phyloP scores from a whole-genome alignment of 2,329 filamentous ascomycete species.

The Penicillium digitatum region DNA sequence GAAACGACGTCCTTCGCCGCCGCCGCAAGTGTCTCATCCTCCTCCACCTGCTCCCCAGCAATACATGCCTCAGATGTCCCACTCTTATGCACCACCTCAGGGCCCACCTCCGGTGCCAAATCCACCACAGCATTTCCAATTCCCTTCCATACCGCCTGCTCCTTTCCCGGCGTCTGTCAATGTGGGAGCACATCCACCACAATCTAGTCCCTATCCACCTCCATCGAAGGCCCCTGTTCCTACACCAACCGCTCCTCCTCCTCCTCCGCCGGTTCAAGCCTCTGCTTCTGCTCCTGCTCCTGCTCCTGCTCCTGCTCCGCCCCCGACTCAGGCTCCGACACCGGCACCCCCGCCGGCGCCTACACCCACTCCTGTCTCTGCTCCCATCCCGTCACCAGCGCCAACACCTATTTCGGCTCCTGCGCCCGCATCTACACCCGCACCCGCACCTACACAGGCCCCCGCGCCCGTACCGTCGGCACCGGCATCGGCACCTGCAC shows the following conservation, averaged over 20 bases:
- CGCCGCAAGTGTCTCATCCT: conserved; percentile 34
- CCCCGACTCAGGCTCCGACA: conserved; percentile 13
- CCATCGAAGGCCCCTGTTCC: conserved; percentile 19
- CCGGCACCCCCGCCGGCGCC: conserved; percentile 15
- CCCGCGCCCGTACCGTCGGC: conserved; percentile 7
- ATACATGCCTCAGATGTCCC: conserved; percentile 36
- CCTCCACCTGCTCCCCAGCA: conserved; percentile 30
- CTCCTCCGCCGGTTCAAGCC: conserved; percentile 12
- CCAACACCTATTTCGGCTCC: conserved; percentile 10
- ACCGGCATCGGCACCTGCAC: conserved; percentile 14
- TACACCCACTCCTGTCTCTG: conserved; percentile 17
- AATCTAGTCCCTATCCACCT: conserved; percentile 24
- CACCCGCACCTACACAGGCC: conserved; percentile 6
- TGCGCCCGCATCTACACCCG: conserved; percentile 4
- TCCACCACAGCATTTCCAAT: conserved; percentile 36
- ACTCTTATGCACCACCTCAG: conserved; percentile 30
- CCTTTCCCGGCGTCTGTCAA: conserved; percentile 31
- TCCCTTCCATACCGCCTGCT: conserved; percentile 35
- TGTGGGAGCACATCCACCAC: conserved; percentile 21
- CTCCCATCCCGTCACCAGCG: conserved; percentile 15
- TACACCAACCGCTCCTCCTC: conserved; percentile 3
- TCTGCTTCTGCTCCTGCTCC: conserved; percentile 17
- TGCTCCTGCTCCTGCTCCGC: conserved; percentile 16
- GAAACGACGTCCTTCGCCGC: conserved; percentile 48
- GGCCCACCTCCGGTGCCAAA: conserved; percentile 31